Percentiles rank a stretch among this genome's conserved stretches.
phyloP scores from a whole-genome alignment of 169 alveolate genomes.

The Plasmodium malariae region DNA sequence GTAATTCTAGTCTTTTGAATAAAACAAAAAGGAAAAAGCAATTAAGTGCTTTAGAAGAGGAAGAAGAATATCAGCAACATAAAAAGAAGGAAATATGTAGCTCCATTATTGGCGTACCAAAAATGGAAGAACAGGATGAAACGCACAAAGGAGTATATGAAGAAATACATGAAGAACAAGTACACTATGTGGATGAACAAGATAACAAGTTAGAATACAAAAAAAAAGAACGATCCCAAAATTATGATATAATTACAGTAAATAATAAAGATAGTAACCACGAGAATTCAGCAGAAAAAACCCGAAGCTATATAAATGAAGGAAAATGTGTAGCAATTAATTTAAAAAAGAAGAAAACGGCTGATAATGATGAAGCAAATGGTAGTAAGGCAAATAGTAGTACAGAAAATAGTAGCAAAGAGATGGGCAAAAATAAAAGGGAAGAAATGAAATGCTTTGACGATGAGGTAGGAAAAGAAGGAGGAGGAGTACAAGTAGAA shows the following conservation, averaged over 20 bases:
- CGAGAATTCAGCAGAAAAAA: neutral
- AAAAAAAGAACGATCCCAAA: too few species aligned
- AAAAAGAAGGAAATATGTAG: constrained; percentile 7
- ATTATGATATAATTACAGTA: too few species aligned
- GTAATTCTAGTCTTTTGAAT: neutral
- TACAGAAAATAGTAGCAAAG: neutral
- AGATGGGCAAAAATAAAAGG: constrained; percentile 23
- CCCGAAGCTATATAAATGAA: neutral
- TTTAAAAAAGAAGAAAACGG: constrained; percentile 5
- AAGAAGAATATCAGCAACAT: neutral
- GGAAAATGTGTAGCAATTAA: neutral
- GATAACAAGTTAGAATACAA: too few species aligned
- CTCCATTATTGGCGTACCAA: neutral
- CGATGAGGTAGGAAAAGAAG: constrained; percentile 9
- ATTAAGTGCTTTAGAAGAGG: neutral
- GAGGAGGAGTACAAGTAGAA: neutral
- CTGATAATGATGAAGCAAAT: constrained; percentile 1
- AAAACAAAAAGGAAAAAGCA: constrained; percentile 35
- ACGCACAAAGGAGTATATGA: neutral
- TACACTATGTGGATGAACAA: too few species aligned
- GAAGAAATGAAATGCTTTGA: constrained; percentile 31
- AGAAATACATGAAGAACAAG: neutral
- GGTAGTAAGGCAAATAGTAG: neutral
- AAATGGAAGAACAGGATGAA: neutral
- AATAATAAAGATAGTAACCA: neutral